Conservation (phyloP, 257 asterid species). For the Coffea eugenioides region DNA sequence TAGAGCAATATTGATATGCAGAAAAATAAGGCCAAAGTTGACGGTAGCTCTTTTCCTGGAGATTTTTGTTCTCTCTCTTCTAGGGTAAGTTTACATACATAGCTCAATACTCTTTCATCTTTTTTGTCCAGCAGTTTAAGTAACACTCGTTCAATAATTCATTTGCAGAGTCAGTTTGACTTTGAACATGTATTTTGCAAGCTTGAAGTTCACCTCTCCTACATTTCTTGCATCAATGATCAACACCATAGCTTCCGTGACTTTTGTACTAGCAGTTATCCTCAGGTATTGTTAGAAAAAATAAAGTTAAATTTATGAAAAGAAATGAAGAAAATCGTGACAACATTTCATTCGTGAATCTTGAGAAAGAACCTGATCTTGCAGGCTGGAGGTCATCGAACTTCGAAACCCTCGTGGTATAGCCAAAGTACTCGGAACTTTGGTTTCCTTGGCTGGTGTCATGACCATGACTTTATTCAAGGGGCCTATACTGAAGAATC, state of each 20-base stretch:
- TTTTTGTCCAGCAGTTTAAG: neutral
- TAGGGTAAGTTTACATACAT: slow-evolving; percentile 42
- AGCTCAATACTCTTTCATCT: neutral
- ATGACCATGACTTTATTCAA: slow-evolving; percentile 66
- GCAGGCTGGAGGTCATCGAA: slow-evolving; percentile 64
- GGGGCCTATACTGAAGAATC: slow-evolving; percentile 46
- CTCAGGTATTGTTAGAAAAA: slow-evolving; percentile 46
- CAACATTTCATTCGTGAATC: neutral
- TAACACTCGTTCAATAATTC: slow-evolving; percentile 6
- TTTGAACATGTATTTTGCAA: slow-evolving; percentile 65
- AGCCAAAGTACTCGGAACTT: slow-evolving; percentile 58
- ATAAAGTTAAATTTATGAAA: neutral
- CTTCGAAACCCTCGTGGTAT: slow-evolving; percentile 50
- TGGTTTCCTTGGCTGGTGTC: slow-evolving; percentile 66
- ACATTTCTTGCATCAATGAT: slow-evolving; percentile 65
- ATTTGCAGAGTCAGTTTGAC: slow-evolving; percentile 61
- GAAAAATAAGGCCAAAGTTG: slow-evolving; percentile 57
- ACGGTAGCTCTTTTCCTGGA: slow-evolving; percentile 49
- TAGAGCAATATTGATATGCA: slow-evolving; percentile 25
- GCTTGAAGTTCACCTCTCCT: slow-evolving; percentile 62
- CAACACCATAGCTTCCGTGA: slow-evolving; percentile 63
- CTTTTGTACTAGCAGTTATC: slow-evolving; percentile 61
- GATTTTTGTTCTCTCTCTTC: slow-evolving; percentile 56
- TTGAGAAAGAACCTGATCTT: neutral
- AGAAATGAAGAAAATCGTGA: neutral